Base-by-base conservation (phyloP, 306 rosid genomes). In the Begonia fuchsioides region DNA sequence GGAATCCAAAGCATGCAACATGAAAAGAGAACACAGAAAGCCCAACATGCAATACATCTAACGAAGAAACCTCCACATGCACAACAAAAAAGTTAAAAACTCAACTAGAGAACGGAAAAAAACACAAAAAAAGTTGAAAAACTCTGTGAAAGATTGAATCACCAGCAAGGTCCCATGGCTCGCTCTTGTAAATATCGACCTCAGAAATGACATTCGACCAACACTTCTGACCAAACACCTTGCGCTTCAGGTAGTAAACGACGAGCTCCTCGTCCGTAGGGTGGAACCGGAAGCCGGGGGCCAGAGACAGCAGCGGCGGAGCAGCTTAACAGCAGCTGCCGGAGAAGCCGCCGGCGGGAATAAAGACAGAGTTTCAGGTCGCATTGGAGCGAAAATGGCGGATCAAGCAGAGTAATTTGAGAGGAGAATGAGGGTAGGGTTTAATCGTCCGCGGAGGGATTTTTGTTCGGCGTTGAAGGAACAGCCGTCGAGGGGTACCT, bases 141-240 rank as follows among this genome's bases (percentile, higher is more conserved):
- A 26, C 32, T 3, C 12, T 11, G 2, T 2, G 50, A 38, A 53
- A 18, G 17, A 13, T 10, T 16, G 40, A 59, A 20, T 53, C 5
- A 92, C 98, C 95, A 49, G 93, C 72, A 13, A 92, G 86, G 78
- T 85, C 94, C 98, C 96, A 85, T 32, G 98, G 98, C 56, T 92
- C 98, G 70, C 96, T 85, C 52, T 69, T 79, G 79, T 92, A 92
- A 46, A 92, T 78, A 38, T 92, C 98, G 17, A 92, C 96, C 61
- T 92, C 96, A 2, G 96, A 73, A 43, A 92, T 85, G 19, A 93
- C 98, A 63, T 82, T 87, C 62, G 82, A 82, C 68, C 90, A 76
- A 66, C 85, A 92, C 57, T 44, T 41, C 60, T 92, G 85, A 0
- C 94, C 86, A 43, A 57, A 57, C 51, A 85, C 93, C 74, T 92